Conservation (phyloP, 495 filamentous ascomycete species). For the Trichoderma virens region DNA sequence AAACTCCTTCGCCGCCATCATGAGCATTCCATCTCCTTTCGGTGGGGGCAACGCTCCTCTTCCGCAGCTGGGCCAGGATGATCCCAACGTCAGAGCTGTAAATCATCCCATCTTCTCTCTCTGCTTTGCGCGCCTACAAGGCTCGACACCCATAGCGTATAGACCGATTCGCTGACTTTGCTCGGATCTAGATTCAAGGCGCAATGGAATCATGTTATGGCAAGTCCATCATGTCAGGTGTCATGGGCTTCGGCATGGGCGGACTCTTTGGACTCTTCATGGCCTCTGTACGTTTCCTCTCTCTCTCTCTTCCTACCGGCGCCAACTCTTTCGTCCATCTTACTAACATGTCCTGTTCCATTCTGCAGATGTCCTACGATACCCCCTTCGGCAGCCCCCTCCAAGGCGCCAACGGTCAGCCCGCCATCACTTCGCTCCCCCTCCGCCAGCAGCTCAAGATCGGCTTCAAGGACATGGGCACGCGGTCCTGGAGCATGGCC, state of each 20-base stretch:
- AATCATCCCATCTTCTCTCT: slow-evolving; percentile 5
- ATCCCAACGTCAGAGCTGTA: slow-evolving; percentile 15
- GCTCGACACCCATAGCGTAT: background rate
- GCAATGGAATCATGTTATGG: slow-evolving; percentile 84
- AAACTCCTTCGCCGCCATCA: background rate
- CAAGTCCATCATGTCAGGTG: slow-evolving; percentile 76
- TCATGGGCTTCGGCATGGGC: slow-evolving; percentile 82
- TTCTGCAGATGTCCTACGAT: slow-evolving; percentile 77
- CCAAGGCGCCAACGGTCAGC: slow-evolving; percentile 45
- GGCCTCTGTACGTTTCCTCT: slow-evolving; percentile 60
- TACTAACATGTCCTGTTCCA: too few species aligned
- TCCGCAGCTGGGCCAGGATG: background rate
- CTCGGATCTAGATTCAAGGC: slow-evolving; percentile 54
- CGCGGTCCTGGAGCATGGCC: slow-evolving; percentile 71
- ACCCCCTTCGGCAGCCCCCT: slow-evolving; percentile 62
- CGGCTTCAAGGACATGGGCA: slow-evolving; percentile 92
- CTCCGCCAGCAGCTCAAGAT: slow-evolving; percentile 68
- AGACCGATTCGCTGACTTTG: background rate
- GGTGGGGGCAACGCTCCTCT: background rate
- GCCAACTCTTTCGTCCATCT: background rate
- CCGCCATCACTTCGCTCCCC: slow-evolving; percentile 60
- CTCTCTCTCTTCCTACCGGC: background rate
- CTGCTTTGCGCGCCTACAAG: background rate
- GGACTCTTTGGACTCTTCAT: slow-evolving; percentile 94
- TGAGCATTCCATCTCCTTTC: slow-evolving; percentile 6